Percentiles rank a stretch among this genome's conserved stretches.
These are phyloP conservation scores for Ustilago tritici DNA, from an alignment of 1,284 basidiomycete genomes.

Conservation along the genomic window DNA sequence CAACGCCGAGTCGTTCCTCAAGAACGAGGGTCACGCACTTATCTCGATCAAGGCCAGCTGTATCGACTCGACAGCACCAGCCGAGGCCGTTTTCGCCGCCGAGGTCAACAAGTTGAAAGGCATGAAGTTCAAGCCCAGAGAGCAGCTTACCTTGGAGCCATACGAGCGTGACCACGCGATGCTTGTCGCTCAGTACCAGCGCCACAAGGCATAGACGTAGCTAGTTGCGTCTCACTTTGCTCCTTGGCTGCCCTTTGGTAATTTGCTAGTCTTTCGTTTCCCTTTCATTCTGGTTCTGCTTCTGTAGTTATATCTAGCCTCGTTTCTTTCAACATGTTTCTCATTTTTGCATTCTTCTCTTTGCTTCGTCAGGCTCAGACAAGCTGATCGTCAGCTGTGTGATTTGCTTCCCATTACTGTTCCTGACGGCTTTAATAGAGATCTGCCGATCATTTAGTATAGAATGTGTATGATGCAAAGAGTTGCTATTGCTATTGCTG, in stretches of 20 bases:
- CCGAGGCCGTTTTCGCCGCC: slow-evolving; percentile 88
- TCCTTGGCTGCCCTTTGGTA: neutral
- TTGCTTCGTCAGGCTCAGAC: neutral
- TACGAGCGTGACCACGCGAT: slow-evolving; percentile 70
- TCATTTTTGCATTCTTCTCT: slow-evolving; percentile 30
- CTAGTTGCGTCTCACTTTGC: neutral
- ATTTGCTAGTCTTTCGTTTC: slow-evolving; percentile 15
- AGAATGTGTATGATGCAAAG: too few relatives aligned
- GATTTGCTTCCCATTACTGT: slow-evolving; percentile 8
- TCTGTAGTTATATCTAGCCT: slow-evolving; percentile 55
- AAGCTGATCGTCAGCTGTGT: neutral
- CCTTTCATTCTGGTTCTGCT: slow-evolving; percentile 34
- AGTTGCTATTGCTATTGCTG: slow-evolving; percentile 14
- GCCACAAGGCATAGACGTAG: slow-evolving; percentile 51
- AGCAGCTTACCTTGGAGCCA: slow-evolving; percentile 81
- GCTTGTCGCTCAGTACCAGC: slow-evolving; percentile 68
- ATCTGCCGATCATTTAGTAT: too few relatives aligned
- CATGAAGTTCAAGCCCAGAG: slow-evolving; percentile 77
- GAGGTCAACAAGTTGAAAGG: slow-evolving; percentile 86
- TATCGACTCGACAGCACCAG: slow-evolving; percentile 92
- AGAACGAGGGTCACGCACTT: slow-evolving; percentile 90
- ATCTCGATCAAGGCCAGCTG: slow-evolving; percentile 99
- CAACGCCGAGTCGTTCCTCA: slow-evolving; percentile 96
- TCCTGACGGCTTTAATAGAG: neutral
- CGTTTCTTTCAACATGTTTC: slow-evolving; percentile 39